A percentile compares a stretch with the other conserved stretches of the same genome.
phyloP scores from a whole-genome alignment of 2,329 filamentous ascomycete genomes.

The Pseudogymnoascus sp. region DNA sequence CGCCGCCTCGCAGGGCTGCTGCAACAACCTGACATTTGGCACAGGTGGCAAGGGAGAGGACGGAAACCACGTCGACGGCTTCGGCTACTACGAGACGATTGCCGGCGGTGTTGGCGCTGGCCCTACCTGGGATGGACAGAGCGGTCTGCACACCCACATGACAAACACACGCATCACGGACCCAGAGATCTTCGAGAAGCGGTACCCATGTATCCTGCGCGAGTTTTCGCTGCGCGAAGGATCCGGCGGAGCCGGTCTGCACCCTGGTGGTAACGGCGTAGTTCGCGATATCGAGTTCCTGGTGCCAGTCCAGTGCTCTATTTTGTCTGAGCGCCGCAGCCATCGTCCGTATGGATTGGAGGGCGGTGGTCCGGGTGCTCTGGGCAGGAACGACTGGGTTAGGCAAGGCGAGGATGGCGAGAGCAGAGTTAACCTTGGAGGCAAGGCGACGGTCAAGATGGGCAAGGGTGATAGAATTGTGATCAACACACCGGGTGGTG shows the following conservation, averaged over 20 bases:
- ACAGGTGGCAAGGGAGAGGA: slow-evolving; percentile 59
- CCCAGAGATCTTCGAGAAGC: slow-evolving; percentile 66
- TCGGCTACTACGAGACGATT: slow-evolving; percentile 81
- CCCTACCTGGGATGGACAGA: slow-evolving; percentile 62
- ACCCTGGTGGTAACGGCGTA: slow-evolving; percentile 65
- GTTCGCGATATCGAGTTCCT: slow-evolving; percentile 73
- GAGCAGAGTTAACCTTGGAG: slow-evolving; percentile 19
- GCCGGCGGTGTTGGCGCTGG: slow-evolving; percentile 69
- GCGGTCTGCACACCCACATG: slow-evolving; percentile 75
- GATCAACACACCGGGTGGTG: slow-evolving; percentile 21
- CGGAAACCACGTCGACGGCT: slow-evolving; percentile 56
- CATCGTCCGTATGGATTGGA: slow-evolving; percentile 73
- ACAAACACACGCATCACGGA: slow-evolving; percentile 83
- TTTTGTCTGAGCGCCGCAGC: slow-evolving; percentile 67
- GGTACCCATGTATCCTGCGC: slow-evolving; percentile 65
- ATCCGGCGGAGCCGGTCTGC: slow-evolving; percentile 56
- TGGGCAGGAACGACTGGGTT: slow-evolving; percentile 80
- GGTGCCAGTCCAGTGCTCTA: slow-evolving; percentile 65
- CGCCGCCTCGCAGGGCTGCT: slow-evolving; percentile 69
- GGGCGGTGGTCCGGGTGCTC: slow-evolving; percentile 68
- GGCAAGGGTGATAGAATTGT: slow-evolving; percentile 19
- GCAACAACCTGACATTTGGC: slow-evolving; percentile 76
- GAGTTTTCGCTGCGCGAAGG: slow-evolving; percentile 58
- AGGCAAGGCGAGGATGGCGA: slow-evolving; percentile 38
- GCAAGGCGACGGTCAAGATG: slow-evolving; percentile 19